Base-by-base conservation (phyloP, 352 stramenopile species). In the Globisporangium recalcitrans region DNA sequence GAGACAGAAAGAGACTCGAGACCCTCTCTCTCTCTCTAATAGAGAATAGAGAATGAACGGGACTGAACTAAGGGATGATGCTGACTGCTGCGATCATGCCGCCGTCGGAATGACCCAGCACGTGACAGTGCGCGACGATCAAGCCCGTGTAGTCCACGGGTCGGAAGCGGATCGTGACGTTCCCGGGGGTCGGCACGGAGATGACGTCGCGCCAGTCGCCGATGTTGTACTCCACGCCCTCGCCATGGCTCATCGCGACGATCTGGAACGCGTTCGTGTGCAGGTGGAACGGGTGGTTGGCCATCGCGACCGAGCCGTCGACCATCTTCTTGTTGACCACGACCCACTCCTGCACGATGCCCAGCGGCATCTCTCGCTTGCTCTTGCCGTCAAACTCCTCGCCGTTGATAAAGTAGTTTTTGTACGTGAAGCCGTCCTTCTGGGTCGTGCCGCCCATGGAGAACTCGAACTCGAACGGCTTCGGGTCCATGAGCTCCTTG, bases 201-300 rank as follows among this genome's bases (percentile, higher is more conserved):
- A 95, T 91, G 26, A 87, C 86, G 63, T 95, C 86, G 48, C 86
- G 76, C 81, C 81, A 93, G 60, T 94, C 84, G 3, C 87, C 85
- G 9, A 94, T 65, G 40, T 75, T 59, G 64, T 92, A 92, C 72
- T 94, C 85, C 8, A 88, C 52, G 14, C 78, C 78, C 19, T 78
- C 69, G 16, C 78, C 82, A 52, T 91, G 80, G 32, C 75, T 86
- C 71, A 90, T 79, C 24, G 71, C 70, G 14, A 93, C 74, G 59
- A 95, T 76, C 70, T 94, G 85, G 70, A 93, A 92, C 26, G 84
- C 77, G 58, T 92, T 94, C 26, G 84, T 90, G 69, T 95, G 87
- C 58, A 94, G 62, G 65, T 94, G 87, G 61, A 93, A 95, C 53
- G 87, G 87, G 56, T 95, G 87, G 54, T 92, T 91, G 70, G 82